Base-by-base conservation (phyloP, 2,329 filamentous ascomycete genomes). In the Aspergillus chevalieri region DNA sequence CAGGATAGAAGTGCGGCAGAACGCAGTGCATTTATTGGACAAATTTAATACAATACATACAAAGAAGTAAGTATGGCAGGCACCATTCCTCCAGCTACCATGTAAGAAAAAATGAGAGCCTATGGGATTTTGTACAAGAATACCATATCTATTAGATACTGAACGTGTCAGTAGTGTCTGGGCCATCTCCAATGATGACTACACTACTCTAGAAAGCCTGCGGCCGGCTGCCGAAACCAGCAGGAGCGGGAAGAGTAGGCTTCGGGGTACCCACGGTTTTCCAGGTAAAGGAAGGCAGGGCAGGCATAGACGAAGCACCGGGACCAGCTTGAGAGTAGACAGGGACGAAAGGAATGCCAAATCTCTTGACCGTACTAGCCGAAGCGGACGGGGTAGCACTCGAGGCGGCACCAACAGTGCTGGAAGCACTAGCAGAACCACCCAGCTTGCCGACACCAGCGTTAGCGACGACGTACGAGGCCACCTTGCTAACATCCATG, bases 361-460 rank as follows among this genome's bases (percentile, higher is more conserved):
- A 44, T 19, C 52, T 54, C 36, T 48, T 53, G 7, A 46, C 52
- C 14, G 38, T n/a, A 19, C 49, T 49, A n/a, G 49, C 45, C 10
- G 47, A 48, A 24, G 46, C 43, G 41, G 50, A 49, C 14, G 51
- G 42, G 33, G 19, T 24, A 10, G 39, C 39, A 17, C 39, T 42
- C 7, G 39, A 42, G 39, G 12, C 9, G 10, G 39, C 39, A 42
- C n/a, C 39, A 42, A 46, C 46, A 6, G 46, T 41, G 38, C 49
- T 55, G 21, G 52, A 49, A 17, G 21, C 9, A 14, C 38, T 7
- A 14, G 34, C 48, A 24, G 44, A 48, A 26, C 21, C 21, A n/a
- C 44, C 43, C 7, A 60, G 44, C 52, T 64, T 62, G 6, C 63
- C 39, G 39, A 68, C 44, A 53, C 67, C 67, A 12, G 67, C 66